These are phyloP conservation scores for Oleoguttula mirabilis DNA, from an alignment of 495 filamentous ascomycete species.

Conservation along the genomic window DNA sequence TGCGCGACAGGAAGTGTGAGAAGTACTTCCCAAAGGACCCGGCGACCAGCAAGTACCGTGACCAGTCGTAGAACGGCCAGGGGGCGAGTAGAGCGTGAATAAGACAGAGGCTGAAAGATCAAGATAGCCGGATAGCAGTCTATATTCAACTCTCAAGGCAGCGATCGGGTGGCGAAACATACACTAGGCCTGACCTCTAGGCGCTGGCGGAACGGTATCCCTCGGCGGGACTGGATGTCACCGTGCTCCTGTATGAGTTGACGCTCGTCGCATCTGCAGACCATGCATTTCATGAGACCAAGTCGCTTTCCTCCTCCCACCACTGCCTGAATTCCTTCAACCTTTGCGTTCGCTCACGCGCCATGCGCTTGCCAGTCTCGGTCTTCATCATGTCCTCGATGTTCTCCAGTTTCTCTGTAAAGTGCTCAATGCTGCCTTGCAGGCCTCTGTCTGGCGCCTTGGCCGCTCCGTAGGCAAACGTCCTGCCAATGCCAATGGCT, in stretches of 20 bases:
- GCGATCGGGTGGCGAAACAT: too few species aligned
- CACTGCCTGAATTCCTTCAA: slow-evolving; percentile 51
- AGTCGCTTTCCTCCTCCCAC: slow-evolving; percentile 68
- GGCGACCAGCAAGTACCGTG: background rate
- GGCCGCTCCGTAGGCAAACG: slow-evolving; percentile 65
- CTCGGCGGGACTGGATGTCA: too few species aligned
- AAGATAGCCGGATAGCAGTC: too few species aligned
- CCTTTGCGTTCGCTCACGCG: slow-evolving; percentile 50
- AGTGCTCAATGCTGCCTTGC: slow-evolving; percentile 56
- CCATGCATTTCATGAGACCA: too few species aligned
- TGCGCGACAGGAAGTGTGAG: background rate
- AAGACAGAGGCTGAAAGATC: background rate
- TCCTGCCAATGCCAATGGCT: slow-evolving; percentile 65
- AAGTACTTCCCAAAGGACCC: background rate
- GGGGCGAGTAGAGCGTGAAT: background rate
- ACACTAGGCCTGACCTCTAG: too few species aligned
- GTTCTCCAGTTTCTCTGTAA: slow-evolving; percentile 64
- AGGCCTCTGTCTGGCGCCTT: slow-evolving; percentile 40
- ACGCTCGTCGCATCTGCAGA: too few species aligned
- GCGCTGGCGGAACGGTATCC: too few species aligned
- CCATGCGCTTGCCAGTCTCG: slow-evolving; percentile 52
- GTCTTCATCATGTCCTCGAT: slow-evolving; percentile 81
- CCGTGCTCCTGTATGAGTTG: too few species aligned
- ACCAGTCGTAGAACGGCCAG: background rate
- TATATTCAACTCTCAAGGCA: too few species aligned